Base-by-base conservation (phyloP, 345 rosid genomes). In the Citrus medica region DNA sequence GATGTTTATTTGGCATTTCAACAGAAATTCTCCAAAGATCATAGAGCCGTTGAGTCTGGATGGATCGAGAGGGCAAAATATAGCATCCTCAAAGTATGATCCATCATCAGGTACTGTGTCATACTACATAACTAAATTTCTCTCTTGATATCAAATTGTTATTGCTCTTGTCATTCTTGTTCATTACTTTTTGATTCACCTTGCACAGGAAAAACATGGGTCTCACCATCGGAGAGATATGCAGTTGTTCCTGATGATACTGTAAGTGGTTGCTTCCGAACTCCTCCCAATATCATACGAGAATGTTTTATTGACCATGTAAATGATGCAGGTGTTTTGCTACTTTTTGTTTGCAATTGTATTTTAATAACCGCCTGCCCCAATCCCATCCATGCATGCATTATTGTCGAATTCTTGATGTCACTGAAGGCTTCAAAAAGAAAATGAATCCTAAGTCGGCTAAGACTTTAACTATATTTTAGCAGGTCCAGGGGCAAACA, bases 191-290 rank as follows among this genome's bases (percentile, higher is more conserved):
- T 74, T 19, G 33, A 64, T 73, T 67, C 33, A 42, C 9, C 24
- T 22, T 84, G 71, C 48, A 77, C 90, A 94, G 98, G 98, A 66
- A 94, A 92, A 88, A 82, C 82, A 82, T 94, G 97, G 98, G 89
- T 96, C 62, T 89, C 97, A 17, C 97, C 90, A 42, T 78, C 94
- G 2, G 98, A 90, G 85, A 87, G 97, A 92, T 96, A 96, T 85
- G 97, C 98, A 1, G 89, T 94, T 81, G 99, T 92, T 85, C 98
- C 98, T 30, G 88, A 86, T 73, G 98, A 96, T 89, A 85, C 86
- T 14, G 99, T 92, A 79, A 89, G 97, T 80, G 56, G 4, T 22
- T 56, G 55, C 63, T 69, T 71, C 42, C 35, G 4, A 22, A 40
- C 63, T 58, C 17, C 42, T 17, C n/a, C 35, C n/a, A 64, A 51